phyloP scores from a whole-genome alignment of 208 protist species.

The Wallacemonas collosoma region DNA sequence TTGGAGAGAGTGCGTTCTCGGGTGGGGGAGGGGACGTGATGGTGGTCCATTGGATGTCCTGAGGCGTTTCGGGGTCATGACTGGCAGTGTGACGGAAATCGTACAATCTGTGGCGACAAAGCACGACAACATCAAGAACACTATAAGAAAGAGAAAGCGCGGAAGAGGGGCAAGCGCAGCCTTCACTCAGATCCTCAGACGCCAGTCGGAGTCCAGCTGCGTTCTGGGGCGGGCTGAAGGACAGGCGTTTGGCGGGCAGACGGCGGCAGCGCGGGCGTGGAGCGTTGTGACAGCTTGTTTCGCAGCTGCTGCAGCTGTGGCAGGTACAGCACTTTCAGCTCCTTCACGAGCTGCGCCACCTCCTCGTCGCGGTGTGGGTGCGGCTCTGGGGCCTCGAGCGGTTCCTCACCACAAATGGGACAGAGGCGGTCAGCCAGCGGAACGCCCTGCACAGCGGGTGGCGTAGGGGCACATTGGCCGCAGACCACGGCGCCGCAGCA shows the following conservation, averaged over 20 bases:
- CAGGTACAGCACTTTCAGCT: slow-evolving; percentile 76
- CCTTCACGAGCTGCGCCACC: slow-evolving; percentile 62
- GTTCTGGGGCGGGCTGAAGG: slow-evolving; percentile 20
- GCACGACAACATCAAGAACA: not conserved
- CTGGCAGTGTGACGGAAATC: no score
- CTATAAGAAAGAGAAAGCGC: not conserved
- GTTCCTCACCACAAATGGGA: slow-evolving; percentile 67
- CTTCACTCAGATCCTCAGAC: not conserved
- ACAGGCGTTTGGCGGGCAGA: slow-evolving; percentile 28
- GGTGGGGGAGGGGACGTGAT: no score
- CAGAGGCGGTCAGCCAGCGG: slow-evolving; percentile 43
- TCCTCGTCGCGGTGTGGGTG: slow-evolving; percentile 52
- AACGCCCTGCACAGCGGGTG: slow-evolving; percentile 39
- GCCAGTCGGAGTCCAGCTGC: slow-evolving; percentile 4
- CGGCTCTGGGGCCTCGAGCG: slow-evolving; percentile 48
- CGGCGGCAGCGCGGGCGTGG: slow-evolving; percentile 15
- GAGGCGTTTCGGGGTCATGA: no score
- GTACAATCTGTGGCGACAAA: no score
- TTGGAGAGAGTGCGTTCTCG: no score
- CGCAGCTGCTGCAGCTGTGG: slow-evolving; percentile 43
- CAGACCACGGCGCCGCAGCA: slow-evolving; percentile 83
- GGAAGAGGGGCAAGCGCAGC: no score
- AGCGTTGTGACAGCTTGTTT: slow-evolving; percentile 19
- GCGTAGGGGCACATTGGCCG: slow-evolving; percentile 53
- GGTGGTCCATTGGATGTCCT: no score